phyloP scores from a whole-genome alignment of 2,329 filamentous ascomycete genomes.

The Seiridium unicorne region DNA sequence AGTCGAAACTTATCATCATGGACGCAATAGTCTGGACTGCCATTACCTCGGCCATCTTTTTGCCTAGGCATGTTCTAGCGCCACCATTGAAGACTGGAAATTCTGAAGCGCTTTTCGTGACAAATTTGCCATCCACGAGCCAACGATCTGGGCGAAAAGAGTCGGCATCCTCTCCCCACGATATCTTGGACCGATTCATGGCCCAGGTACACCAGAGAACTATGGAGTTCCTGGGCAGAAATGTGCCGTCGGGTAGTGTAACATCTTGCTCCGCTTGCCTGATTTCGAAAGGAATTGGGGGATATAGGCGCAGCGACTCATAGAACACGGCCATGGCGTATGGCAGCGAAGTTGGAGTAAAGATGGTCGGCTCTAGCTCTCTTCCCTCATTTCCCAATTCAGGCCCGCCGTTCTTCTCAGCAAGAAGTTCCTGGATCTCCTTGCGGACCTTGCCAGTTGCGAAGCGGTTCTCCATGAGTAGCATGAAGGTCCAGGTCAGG shows the following conservation, averaged over 20 bases:
- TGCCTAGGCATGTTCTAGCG: constrained; percentile 58
- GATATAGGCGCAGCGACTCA: constrained; percentile 60
- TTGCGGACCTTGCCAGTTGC: constrained; percentile 38
- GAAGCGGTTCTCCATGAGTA: constrained; percentile 51
- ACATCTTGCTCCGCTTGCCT: constrained; percentile 54
- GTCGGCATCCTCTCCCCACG: constrained; percentile 57
- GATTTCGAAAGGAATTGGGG: constrained; percentile 65
- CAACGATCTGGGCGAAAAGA: constrained; percentile 57
- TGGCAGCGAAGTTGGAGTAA: constrained; percentile 44
- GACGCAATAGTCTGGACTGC: constrained; percentile 54
- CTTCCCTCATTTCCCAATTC: not conserved
- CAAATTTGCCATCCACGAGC: constrained; percentile 41
- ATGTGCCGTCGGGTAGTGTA: constrained; percentile 60
- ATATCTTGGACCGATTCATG: constrained; percentile 55
- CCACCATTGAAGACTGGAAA: constrained; percentile 67
- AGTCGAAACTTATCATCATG: constrained; percentile 49
- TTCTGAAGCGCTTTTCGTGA: constrained; percentile 49
- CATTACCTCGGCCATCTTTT: constrained; percentile 62
- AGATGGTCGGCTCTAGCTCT: constrained; percentile 27
- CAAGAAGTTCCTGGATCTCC: constrained; percentile 34
- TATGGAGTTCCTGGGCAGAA: constrained; percentile 50
- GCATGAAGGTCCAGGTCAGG: constrained; percentile 63
- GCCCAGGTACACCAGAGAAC: constrained; percentile 65
- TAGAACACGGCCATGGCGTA: constrained; percentile 62
- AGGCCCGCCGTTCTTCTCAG: constrained; percentile 7